Evolutionary conservation across 2,329 filamentous ascomycete genomes (phyloP).

Genomic region (Thelonectria discophora): DNA sequence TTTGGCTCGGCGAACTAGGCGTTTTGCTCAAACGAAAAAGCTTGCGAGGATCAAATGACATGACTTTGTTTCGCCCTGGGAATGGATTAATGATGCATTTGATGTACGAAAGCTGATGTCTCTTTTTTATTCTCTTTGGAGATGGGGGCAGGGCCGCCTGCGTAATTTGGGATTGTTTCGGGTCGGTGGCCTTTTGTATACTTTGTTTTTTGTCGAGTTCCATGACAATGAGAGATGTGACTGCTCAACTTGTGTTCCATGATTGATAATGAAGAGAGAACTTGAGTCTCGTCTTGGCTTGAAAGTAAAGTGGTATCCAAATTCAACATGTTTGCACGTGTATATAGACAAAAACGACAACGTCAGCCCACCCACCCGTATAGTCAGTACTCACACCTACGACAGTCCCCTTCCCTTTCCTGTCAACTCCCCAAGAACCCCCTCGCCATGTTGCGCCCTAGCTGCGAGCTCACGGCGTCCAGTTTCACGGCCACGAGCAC

Average conservation of each 20-base stretch:
- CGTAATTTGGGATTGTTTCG: conserved; percentile 10
- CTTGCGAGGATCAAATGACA: conserved; percentile 9
- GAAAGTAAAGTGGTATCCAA: conserved; percentile 16
- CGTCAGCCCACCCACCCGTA: no score
- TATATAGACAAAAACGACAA: conserved; percentile 2
- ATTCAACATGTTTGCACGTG: conserved; percentile 10
- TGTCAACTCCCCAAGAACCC: conserved; percentile 63
- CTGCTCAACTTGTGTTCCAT: neutral
- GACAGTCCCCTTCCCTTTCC: no score
- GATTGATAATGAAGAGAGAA: no score
- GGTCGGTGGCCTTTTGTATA: conserved; percentile 21
- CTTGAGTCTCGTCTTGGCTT: no score
- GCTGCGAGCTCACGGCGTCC: conserved; percentile 74
- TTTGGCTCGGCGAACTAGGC: conserved; percentile 36
- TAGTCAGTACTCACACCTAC: no score
- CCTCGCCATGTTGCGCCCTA: conserved; percentile 70
- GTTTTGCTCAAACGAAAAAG: conserved; percentile 28
- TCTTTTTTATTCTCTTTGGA: conserved; percentile 1
- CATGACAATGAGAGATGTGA: conserved; percentile 11
- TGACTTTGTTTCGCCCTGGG: conserved; percentile 15
- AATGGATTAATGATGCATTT: conserved; percentile 19
- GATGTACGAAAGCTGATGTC: conserved; percentile 24
- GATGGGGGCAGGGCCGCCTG: neutral
- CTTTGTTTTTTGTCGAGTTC: conserved; percentile 2
- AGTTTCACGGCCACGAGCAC: conserved; percentile 79